Base-by-base conservation (phyloP, 108 stramenopile genomes). In the Discostella stelligeroides region DNA sequence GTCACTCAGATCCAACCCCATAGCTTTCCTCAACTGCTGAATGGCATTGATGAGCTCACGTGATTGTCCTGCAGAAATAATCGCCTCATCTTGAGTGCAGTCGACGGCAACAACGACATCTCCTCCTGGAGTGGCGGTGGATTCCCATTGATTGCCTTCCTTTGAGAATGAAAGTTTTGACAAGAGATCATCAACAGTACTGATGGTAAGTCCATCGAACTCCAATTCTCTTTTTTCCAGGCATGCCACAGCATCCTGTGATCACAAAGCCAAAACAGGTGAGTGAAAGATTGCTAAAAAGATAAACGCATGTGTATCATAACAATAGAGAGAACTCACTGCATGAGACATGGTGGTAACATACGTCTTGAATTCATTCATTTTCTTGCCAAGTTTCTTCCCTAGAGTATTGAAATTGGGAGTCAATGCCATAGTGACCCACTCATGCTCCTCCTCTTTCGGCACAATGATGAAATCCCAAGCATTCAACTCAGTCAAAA, bases 11-110 rank as follows among this genome's bases (percentile, higher is more conserved):
- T 91, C 86, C 24, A 98, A 76, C 12, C 96, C 96, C 47, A 92
- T 88, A 30, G 82, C 81, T 85, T 99, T 99, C 25, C 99, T 88
- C 15, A 99, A 82, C 66, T 98, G 97, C 63, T 99, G 98, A 62
- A 99, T 95, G 28, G 88, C 92, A 65, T 94, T 97, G 66, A 97
- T 95, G 34, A 98, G 79, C 66, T 98, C 97, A 45, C 99, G 94
- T 7, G 97, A 86, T 76, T 84, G 84, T 61, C 96, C 96, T 28
- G 95, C 91, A 45, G 85, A 79, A 34, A 97, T 60, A 66, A 98
- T 95, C 46, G 92, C 87, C 49, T 97, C 95, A 65, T 99, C 97
- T 70, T 95, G 89, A n/a, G 88, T 88, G 49, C 95, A 96, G 84
- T 99, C 97, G 21, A 99, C 68, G 23, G 95, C 96, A 27, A 99